phyloP scores from a whole-genome alignment of 2,329 filamentous ascomycete species.

The Aureobasidium sp. region DNA sequence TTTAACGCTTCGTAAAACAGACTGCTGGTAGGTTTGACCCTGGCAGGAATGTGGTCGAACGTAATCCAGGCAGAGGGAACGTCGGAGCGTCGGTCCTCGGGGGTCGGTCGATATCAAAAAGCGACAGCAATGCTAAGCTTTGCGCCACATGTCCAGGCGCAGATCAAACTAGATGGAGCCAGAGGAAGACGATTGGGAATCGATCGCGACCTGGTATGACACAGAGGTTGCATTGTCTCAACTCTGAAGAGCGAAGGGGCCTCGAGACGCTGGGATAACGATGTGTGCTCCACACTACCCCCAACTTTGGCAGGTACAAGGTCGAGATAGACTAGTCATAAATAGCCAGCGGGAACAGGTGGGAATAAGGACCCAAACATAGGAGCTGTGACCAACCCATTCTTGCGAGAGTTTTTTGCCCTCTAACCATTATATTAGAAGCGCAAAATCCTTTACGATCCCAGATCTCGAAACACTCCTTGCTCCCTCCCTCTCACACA shows the following conservation, averaged over 20 bases:
- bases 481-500: background rate
- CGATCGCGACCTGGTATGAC: background rate
- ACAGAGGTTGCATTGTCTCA: background rate
- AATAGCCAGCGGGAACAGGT: background rate
- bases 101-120: background rate
- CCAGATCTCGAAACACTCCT: background rate
- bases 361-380: background rate
- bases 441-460: background rate
- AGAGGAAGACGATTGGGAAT: background rate
- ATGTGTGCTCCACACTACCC: background rate
- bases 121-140: conserved; percentile 5
- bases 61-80: background rate
- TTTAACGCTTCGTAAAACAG: background rate
- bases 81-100: background rate
- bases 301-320: background rate
- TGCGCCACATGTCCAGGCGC: background rate
- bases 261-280: background rate
- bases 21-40: background rate
- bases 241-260: no score
- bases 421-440: background rate
- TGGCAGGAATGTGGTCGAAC: background rate
- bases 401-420: conserved; percentile 3
- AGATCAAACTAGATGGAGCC: background rate
- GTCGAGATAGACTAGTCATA: background rate
- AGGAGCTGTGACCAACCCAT: background rate